A percentile compares a stretch with the other conserved stretches of the same genome.
phyloP scores from a whole-genome alignment of 306 rosid genomes.

The Trichosanthes truncata region DNA sequence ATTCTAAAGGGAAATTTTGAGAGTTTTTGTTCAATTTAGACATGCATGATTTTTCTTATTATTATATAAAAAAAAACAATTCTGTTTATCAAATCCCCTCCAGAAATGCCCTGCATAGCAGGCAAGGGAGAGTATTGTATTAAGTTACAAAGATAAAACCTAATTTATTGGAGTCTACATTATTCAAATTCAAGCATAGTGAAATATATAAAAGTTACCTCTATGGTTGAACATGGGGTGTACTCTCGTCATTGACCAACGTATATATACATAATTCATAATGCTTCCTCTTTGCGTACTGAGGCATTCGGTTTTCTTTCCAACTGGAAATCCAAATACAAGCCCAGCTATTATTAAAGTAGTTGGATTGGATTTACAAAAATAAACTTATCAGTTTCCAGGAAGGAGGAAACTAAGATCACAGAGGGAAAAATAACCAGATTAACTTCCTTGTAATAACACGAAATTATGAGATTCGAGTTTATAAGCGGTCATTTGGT shows the following conservation, averaged over 20 bases:
- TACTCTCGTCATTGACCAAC: background rate
- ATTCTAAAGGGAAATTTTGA: background rate
- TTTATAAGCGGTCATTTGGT: too few species aligned
- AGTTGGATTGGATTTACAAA: background rate
- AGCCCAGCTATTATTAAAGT: background rate
- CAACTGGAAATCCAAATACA: conserved; percentile 23
- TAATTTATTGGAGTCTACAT: background rate
- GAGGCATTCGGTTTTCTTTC: conserved; percentile 28
- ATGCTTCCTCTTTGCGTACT: conserved; percentile 20
- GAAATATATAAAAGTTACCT: background rate
- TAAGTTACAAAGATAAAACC: background rate
- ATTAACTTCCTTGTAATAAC: background rate
- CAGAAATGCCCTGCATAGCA: background rate
- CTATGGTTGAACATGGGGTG: background rate
- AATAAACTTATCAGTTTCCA: background rate
- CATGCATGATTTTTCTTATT: background rate
- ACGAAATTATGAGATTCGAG: background rate
- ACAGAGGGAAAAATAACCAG: background rate
- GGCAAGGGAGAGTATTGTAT: background rate
- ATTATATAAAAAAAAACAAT: background rate
- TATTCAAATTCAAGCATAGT: background rate
- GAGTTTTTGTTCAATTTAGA: background rate
- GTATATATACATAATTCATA: background rate
- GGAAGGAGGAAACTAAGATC: background rate
- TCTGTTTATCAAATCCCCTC: background rate